phyloP scores from a whole-genome alignment of 371 early-diverging fungal genomes.

The Rhizopus stolonifer region DNA sequence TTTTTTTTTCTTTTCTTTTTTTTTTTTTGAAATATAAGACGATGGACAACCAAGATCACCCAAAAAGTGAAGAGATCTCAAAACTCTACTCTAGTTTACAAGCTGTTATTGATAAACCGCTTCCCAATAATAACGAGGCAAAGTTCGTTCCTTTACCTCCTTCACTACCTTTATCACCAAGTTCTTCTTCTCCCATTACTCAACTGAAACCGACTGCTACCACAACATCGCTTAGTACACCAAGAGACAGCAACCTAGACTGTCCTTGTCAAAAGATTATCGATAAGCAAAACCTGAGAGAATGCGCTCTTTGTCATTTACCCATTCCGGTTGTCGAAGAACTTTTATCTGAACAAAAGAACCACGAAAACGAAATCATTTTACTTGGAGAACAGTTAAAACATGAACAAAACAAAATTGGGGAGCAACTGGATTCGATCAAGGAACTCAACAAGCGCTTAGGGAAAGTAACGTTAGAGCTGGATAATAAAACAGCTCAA shows the following conservation, averaged over 20 bases:
- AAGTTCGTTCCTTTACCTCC: conserved; percentile 47
- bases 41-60: conserved; percentile 18
- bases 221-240: conserved; percentile 1
- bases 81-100: conserved; percentile 57
- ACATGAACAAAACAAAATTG: conserved; percentile 47
- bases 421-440: conserved; percentile 42
- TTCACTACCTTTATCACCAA: conserved; percentile 43
- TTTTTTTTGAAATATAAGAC: not conserved
- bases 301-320: conserved; percentile 58
- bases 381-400: conserved; percentile 40
- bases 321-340: conserved; percentile 54
- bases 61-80: conserved; percentile 54
- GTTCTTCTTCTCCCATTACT: conserved; percentile 35
- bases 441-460: conserved; percentile 39
- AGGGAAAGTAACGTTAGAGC: conserved; percentile 42
- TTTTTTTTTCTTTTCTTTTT: conserved; percentile 2
- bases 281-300: conserved; percentile 19
- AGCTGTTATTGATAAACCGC: conserved; percentile 50
- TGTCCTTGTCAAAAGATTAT: conserved; percentile 48
- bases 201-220: conserved; percentile 1
- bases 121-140: conserved; percentile 36
- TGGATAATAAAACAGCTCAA: conserved; percentile 49
- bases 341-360: conserved; percentile 44
- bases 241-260: conserved; percentile 18
- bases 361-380: conserved; percentile 47